Evolutionary conservation across 2,329 filamentous ascomycete species (phyloP).

Genomic region (Arthroderma sp.): DNA sequence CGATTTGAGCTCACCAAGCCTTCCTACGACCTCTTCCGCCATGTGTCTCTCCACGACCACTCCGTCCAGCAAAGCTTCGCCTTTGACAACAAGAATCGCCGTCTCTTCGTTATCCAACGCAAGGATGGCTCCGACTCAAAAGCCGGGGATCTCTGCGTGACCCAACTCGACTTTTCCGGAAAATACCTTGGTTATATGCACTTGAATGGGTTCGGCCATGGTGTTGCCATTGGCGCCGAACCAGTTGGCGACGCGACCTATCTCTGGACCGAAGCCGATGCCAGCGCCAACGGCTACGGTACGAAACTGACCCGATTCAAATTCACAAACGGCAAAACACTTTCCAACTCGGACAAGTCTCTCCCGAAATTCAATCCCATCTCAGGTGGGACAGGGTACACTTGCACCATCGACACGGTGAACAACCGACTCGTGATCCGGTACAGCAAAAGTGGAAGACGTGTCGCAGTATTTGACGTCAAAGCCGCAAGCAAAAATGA

Average conservation of each 20-base stretch:
- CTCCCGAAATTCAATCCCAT: constrained; percentile 9
- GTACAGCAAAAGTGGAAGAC: constrained; percentile 6
- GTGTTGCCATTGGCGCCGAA: constrained; percentile 12
- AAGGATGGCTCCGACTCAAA: constrained; percentile 8
- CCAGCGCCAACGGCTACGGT: constrained; percentile 13
- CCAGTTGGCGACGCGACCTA: constrained; percentile 11
- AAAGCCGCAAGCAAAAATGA: constrained; percentile 9
- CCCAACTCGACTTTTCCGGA: constrained; percentile 13
- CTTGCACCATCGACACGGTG: no score
- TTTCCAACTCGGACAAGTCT: constrained; percentile 2
- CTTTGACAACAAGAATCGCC: constrained; percentile 15
- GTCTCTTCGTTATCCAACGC: constrained; percentile 13
- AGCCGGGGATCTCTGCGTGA: constrained; percentile 13
- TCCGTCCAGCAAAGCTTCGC: constrained; percentile 15
- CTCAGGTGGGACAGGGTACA: neutral
- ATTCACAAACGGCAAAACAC: constrained; percentile 11
- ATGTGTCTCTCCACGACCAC: constrained; percentile 9
- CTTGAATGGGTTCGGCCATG: constrained; percentile 13
- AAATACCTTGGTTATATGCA: constrained; percentile 14
- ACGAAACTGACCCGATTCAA: constrained; percentile 13
- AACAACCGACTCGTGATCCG: no score
- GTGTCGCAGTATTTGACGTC: constrained; percentile 12
- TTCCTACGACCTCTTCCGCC: constrained; percentile 11
- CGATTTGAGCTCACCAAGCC: constrained; percentile 11
- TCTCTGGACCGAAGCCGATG: constrained; percentile 14